phyloP scores from a whole-genome alignment of 2,329 filamentous ascomycete genomes.

The Cylindrodendrum hubeiense region DNA sequence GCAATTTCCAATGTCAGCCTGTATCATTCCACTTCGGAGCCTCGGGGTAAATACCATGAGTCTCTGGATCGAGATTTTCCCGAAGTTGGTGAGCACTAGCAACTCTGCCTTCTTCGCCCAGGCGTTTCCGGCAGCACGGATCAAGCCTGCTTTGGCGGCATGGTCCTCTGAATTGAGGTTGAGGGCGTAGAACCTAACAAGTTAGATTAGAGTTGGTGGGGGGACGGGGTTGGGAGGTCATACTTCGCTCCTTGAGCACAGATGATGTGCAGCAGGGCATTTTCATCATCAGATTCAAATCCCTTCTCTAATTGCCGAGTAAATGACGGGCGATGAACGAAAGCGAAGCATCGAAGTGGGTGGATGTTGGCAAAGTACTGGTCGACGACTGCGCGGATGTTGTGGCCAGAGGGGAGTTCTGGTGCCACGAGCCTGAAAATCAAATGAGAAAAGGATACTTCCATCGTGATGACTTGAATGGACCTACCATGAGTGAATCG shows the following conservation, averaged over 20 bases:
- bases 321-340: slow-evolving; percentile 56
- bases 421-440: slow-evolving; percentile 49
- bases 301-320: slow-evolving; percentile 54
- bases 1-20: neutral
- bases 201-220: slow-evolving; percentile 17
- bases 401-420: slow-evolving; percentile 49
- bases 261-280: slow-evolving; percentile 51
- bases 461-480: neutral
- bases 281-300: slow-evolving; percentile 51
- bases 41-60: slow-evolving; percentile 49
- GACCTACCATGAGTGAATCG: slow-evolving; percentile 43
- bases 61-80: slow-evolving; percentile 53
- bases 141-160: slow-evolving; percentile 43
- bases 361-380: slow-evolving; percentile 56
- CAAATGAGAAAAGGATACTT: slow-evolving; percentile 13
- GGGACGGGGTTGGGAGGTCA: slow-evolving; percentile 3
- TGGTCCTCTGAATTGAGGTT: slow-evolving; percentile 46
- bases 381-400: slow-evolving; percentile 52
- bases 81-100: slow-evolving; percentile 52
- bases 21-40: neutral
- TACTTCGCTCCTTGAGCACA: slow-evolving; percentile 56
- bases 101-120: slow-evolving; percentile 55
- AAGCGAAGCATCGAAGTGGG: slow-evolving; percentile 55
- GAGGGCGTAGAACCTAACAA: slow-evolving; percentile 51
- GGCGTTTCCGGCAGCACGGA: slow-evolving; percentile 51